phyloP scores from a whole-genome alignment of 192 early-diverging fungal species.

The Podila epicladia region DNA sequence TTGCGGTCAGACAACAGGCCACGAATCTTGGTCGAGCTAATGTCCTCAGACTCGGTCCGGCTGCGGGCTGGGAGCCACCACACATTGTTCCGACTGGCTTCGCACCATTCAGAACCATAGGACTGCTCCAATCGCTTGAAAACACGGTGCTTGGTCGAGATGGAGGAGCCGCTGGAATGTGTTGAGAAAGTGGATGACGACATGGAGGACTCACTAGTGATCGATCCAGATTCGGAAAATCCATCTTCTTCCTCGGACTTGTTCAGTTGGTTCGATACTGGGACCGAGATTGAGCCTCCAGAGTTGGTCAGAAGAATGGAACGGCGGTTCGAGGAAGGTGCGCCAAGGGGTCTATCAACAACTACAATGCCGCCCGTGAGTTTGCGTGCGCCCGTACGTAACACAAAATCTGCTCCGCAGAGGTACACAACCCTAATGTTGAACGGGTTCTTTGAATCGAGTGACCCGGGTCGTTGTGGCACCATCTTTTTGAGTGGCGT shows the following conservation, averaged over 20 bases:
- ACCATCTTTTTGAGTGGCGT: conserved; percentile 1
- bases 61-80: conserved; percentile 46
- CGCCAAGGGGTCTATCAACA: conserved; percentile 41
- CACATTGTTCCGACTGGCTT: conserved; percentile 32
- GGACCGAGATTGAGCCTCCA: conserved; percentile 30
- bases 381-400: conserved; percentile 47
- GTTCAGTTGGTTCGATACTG: conserved; percentile 21
- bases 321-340: conserved; percentile 31
- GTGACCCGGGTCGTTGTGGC: conserved; percentile 50
- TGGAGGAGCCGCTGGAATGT: not conserved
- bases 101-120: conserved; percentile 42
- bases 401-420: conserved; percentile 52
- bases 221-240: not conserved
- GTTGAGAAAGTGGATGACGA: not conserved
- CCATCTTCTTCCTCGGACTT: not conserved
- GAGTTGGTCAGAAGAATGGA: conserved; percentile 30
- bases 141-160: conserved; percentile 25
- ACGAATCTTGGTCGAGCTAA: conserved; percentile 42
- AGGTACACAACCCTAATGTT: conserved; percentile 53
- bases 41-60: conserved; percentile 35
- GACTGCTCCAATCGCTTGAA: conserved; percentile 25
- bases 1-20: conserved; percentile 16
- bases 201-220: not conserved
- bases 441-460: conserved; percentile 31
- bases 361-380: conserved; percentile 35